Conservation (phyloP, 2,329 filamentous ascomycete genomes). For the Ilyonectria destructans region DNA sequence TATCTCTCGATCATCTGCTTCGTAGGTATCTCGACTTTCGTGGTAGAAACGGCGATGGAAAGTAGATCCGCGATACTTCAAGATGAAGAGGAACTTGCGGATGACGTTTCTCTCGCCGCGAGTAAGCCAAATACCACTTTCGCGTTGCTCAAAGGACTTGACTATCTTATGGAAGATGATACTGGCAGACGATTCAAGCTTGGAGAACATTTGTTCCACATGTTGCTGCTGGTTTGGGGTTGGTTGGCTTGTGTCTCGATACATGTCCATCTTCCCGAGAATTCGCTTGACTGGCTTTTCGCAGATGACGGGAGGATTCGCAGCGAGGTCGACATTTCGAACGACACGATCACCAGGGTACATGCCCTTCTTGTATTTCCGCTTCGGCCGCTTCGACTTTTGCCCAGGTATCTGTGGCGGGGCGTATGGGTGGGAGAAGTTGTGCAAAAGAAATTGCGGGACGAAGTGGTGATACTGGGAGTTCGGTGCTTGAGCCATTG, state of each 20-base stretch:
- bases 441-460: conserved; percentile 21
- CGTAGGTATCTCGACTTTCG: conserved; percentile 53
- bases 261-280: conserved; percentile 16
- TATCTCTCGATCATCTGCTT: conserved; percentile 1
- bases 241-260: neutral
- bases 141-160: neutral
- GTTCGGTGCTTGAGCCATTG: neutral
- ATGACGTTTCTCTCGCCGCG: conserved; percentile 54
- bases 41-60: conserved; percentile 56
- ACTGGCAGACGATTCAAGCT: conserved; percentile 7
- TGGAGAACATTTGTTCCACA: conserved; percentile 7
- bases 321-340: conserved; percentile 11
- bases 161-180: conserved; percentile 9
- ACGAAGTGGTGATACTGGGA: conserved; percentile 23
- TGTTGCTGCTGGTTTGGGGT: neutral
- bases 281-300: conserved; percentile 17
- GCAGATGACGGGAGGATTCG: neutral
- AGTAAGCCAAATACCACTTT: conserved; percentile 47
- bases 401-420: neutral
- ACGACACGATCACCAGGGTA: conserved; percentile 11
- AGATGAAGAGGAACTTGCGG: conserved; percentile 63
- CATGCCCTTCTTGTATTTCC: conserved; percentile 14
- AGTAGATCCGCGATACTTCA: conserved; percentile 58
- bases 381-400: neutral
- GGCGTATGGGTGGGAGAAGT: conserved; percentile 13